phyloP scores from a whole-genome alignment of 2,329 filamentous ascomycete genomes.

The Orbilia blumenaviensis region DNA sequence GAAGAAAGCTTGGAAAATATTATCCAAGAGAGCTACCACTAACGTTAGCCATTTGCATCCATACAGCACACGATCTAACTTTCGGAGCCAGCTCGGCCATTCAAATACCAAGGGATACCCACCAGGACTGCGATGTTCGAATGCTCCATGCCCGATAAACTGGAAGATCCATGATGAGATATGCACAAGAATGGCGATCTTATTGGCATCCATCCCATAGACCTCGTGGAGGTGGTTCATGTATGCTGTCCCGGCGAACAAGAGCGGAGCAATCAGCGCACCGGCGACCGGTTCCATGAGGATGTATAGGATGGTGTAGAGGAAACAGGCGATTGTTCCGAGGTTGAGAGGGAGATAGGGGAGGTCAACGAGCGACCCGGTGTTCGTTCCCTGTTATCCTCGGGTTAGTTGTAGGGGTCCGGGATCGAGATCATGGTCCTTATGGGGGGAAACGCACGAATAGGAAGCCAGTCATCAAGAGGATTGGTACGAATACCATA shows the following conservation, averaged over 20 bases:
- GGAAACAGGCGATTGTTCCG: slow-evolving; percentile 71
- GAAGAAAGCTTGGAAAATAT: slow-evolving; percentile 88
- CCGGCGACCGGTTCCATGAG: slow-evolving; percentile 95
- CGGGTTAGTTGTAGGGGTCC: slow-evolving; percentile 52
- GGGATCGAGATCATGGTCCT: neutral
- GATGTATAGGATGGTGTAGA: slow-evolving; percentile 83
- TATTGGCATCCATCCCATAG: slow-evolving; percentile 70
- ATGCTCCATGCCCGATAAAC: slow-evolving; percentile 89
- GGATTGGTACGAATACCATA: slow-evolving; percentile 79
- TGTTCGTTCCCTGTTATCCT: slow-evolving; percentile 68
- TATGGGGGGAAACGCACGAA: slow-evolving; percentile 68
- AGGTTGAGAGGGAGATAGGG: slow-evolving; percentile 75
- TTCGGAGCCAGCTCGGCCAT: neutral
- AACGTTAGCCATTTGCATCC: neutral
- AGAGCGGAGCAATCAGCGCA: slow-evolving; percentile 76
- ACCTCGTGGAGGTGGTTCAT: slow-evolving; percentile 77
- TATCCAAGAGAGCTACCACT: slow-evolving; percentile 75
- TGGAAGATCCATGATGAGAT: slow-evolving; percentile 84
- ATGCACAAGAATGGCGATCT: slow-evolving; percentile 74
- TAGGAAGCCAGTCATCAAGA: slow-evolving; percentile 75
- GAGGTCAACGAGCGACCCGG: slow-evolving; percentile 70
- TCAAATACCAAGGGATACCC: neutral
- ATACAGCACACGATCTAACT: neutral
- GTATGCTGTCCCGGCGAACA: slow-evolving; percentile 77
- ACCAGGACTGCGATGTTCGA: slow-evolving; percentile 84